Evolutionary conservation across 129 eudicot species (phyloP).

Genomic region (Deinandra increscens): DNA sequence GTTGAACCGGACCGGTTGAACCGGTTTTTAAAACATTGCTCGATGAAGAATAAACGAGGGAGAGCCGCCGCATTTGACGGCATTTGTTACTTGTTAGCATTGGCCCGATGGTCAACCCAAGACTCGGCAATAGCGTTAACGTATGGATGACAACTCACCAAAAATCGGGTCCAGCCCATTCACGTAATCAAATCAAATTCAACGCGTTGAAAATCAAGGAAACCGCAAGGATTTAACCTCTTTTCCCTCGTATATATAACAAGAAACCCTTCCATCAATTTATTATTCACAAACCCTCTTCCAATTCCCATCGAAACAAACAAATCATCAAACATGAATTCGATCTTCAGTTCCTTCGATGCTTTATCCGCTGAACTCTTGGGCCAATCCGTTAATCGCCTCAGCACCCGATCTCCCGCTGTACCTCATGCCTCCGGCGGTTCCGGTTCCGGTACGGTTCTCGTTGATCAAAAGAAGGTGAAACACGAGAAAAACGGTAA

Average conservation of each 20-base stretch:
- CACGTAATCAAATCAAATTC: too few species aligned
- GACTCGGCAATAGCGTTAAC: too few species aligned
- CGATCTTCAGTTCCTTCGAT: constrained; percentile 52
- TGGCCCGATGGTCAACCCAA: too few species aligned
- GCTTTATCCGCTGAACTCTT: constrained; percentile 38
- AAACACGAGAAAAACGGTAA: neutral
- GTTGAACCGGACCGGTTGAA: too few species aligned
- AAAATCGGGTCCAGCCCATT: too few species aligned
- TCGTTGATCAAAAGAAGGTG: constrained; percentile 11
- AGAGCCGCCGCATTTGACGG: neutral
- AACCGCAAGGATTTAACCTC: constrained; percentile 1
- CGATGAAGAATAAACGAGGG: neutral
- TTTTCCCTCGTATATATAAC: neutral
- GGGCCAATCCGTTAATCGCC: too few species aligned
- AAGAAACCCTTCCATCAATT: neutral
- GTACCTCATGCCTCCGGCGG: neutral
- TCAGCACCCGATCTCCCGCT: too few species aligned
- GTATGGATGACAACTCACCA: too few species aligned
- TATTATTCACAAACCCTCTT: neutral
- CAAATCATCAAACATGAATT: constrained; percentile 38
- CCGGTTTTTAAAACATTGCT: too few species aligned
- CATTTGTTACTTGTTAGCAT: too few species aligned
- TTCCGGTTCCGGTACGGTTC: too few species aligned
- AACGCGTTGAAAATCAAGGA: constrained; percentile 2
- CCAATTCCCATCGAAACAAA: too few species aligned